Evolutionary conservation across 306 rosid species (phyloP), one percentile per base, ranked within the genome.

Genomic region (Gastrolobium villosum): DNA sequence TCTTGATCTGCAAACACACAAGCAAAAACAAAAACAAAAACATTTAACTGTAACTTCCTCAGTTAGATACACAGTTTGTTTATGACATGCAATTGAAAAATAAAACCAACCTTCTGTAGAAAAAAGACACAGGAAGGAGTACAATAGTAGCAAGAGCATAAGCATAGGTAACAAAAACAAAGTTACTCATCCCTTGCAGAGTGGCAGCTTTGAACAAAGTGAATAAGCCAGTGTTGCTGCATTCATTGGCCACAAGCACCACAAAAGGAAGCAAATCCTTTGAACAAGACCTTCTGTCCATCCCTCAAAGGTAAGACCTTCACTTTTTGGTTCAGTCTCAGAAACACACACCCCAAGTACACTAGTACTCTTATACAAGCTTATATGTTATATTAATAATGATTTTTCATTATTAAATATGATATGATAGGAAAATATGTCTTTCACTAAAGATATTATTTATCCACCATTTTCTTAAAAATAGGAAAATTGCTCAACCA

Each of bases 131-230:
- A 14, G 98, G 97, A 61, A 90, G 86, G 74, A 92, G 90, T 1
- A 88, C 46, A 63, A 87, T 41, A 53, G 93, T 90, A 7, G 93
- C 92, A 72, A 93, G 45, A 59, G 89, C 75, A 70, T 89, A 93
- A 81, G 95, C 87, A 73, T 93, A 93, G 60, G 89, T 82, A 37
- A 93, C 85, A 81, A 93, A 93, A 60, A 93, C 98, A 82, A 79
- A 88, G 85, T 84, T 81, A 67, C 95, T 93, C 97, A 93, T 84
- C 28, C 98, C 98, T 39, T 65, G 65, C 37, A 77, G 26, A 10
- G 96, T 88, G 39, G 98, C 98, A 15, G 93, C 93, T 87, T 93
- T 93, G 88, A 91, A 93, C 52, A 93, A 93, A 3, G 95, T 93
- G 84, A 88, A 83, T 56, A 93, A 65, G 0, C 92, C 93, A 1